phyloP scores from a whole-genome alignment of 192 early-diverging fungal species.

The Neocallimastix lanati region DNA sequence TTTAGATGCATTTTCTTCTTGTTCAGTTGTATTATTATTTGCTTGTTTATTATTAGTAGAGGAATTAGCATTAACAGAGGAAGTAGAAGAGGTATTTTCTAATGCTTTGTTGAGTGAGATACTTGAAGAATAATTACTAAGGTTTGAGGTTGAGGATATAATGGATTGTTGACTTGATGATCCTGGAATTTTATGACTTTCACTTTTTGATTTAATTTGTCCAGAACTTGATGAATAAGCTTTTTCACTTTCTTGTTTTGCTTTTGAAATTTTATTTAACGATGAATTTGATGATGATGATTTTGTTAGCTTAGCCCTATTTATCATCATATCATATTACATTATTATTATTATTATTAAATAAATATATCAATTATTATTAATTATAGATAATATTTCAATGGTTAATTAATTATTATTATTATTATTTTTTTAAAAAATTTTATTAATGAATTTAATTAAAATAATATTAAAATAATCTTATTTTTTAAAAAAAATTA shows the following conservation, averaged over 20 bases:
- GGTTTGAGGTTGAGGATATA: not conserved
- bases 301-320: not conserved
- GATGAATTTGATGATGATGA: not conserved
- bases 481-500: not conserved
- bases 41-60: not conserved
- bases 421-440: no score
- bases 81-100: not conserved
- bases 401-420: no score
- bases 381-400: no score
- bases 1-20: not conserved
- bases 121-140: not conserved
- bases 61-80: not conserved
- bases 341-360: no score
- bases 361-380: no score
- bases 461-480: not conserved
- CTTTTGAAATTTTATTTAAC: not conserved
- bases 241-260: not conserved
- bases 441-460: no score
- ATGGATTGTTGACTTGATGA: not conserved
- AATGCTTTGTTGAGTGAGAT: not conserved
- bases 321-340: no score
- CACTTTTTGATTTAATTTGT: not conserved
- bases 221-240: not conserved
- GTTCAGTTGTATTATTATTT: not conserved
- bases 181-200: not conserved